Percentiles rank a stretch among this genome's conserved stretches.
Conservation (phyloP, 805 yeast species). For the Teunomyces pallodes region DNA sequence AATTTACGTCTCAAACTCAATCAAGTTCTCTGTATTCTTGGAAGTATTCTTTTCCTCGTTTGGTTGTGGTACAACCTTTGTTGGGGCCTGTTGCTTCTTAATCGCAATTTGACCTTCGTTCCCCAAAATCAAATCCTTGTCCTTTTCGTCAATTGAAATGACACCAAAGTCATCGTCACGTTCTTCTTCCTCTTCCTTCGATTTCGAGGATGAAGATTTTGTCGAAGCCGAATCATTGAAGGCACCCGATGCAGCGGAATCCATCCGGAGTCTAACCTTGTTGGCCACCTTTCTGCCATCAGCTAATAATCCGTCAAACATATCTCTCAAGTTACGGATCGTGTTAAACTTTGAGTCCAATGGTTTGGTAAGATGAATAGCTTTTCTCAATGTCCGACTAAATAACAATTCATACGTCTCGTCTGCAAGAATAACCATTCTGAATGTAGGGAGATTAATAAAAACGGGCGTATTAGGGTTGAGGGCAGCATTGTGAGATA, state of each 20-base stretch:
- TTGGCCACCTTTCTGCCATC: constrained; percentile 92
- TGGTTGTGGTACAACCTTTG: not conserved
- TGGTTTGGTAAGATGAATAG: constrained; percentile 64
- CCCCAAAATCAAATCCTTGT: constrained; percentile 48
- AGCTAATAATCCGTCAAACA: constrained; percentile 87
- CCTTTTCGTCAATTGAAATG: constrained; percentile 39
- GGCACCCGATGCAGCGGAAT: constrained; percentile 43
- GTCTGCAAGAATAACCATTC: constrained; percentile 93
- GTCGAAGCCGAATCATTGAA: constrained; percentile 21
- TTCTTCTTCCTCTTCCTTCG: constrained; percentile 43
- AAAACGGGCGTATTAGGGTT: constrained; percentile 76
- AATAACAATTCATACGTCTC: constrained; percentile 89
- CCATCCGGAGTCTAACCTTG: constrained; percentile 86
- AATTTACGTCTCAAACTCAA: constrained; percentile 42
- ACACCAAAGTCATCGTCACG: constrained; percentile 45
- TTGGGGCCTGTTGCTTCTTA: constrained; percentile 3
- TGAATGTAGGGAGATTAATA: constrained; percentile 79
- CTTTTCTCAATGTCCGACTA: constrained; percentile 60
- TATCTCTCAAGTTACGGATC: constrained; percentile 67
- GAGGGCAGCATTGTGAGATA: constrained; percentile 73
- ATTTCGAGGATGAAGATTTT: constrained; percentile 25
- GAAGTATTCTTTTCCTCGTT: constrained; percentile 1
- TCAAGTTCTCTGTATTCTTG: constrained; percentile 26
- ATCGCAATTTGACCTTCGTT: constrained; percentile 44
- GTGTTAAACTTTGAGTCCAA: constrained; percentile 45